A percentile compares a stretch with the other conserved stretches of the same genome.
Evolutionary conservation across 768 basidiomycete genomes (phyloP).

Genomic region (Rhizopogon salebrosus): DNA sequence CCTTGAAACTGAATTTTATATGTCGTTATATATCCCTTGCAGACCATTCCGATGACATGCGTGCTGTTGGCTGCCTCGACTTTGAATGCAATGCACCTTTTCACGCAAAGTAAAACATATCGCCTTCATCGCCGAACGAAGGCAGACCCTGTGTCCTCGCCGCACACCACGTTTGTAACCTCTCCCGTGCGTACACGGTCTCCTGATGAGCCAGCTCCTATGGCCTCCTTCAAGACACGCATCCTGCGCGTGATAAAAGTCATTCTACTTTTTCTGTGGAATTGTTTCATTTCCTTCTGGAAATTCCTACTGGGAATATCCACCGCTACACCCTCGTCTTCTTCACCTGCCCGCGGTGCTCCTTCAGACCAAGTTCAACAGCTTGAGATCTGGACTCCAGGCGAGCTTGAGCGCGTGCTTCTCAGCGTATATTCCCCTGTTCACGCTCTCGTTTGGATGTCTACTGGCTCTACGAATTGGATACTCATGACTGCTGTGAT

Average conservation of each 20-base stretch:
- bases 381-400: conserved; percentile 74
- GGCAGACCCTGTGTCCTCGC: conserved; percentile 62
- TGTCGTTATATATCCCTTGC: conserved; percentile 9
- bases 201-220: conserved; percentile 32
- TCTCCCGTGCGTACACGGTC: conserved; percentile 27
- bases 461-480: conserved; percentile 70
- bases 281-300: conserved; percentile 49
- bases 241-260: conserved; percentile 24
- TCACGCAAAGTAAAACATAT: conserved; percentile 66
- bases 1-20: background rate
- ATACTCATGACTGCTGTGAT: conserved; percentile 65
- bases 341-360: conserved; percentile 28
- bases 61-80: conserved; percentile 50
- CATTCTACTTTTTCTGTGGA: conserved; percentile 40
- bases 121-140: conserved; percentile 51
- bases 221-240: conserved; percentile 42
- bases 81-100: conserved; percentile 60
- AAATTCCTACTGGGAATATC: conserved; percentile 64
- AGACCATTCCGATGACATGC: conserved; percentile 65
- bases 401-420: conserved; percentile 61
- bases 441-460: conserved; percentile 71
- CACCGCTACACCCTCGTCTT: conserved; percentile 33
- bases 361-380: conserved; percentile 61
- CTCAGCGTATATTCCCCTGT: conserved; percentile 77
- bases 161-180: conserved; percentile 62